Percentiles rank a stretch among this genome's conserved stretches.
phyloP scores from a whole-genome alignment of 257 asterid genomes.

The Misopates orontium region DNA sequence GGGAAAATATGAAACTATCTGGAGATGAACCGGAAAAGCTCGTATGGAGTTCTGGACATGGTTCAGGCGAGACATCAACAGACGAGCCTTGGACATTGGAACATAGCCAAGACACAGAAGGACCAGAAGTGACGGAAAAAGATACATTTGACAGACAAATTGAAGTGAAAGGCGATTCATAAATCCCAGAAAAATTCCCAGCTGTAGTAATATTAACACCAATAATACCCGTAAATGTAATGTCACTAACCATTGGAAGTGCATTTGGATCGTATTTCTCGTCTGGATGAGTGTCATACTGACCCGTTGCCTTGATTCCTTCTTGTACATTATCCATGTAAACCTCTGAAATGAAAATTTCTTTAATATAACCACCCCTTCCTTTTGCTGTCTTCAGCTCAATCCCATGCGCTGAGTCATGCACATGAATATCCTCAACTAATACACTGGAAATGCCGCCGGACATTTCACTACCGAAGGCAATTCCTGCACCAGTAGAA shows the following conservation, averaged over 20 bases:
- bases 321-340: constrained; percentile 53
- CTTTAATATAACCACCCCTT: constrained; percentile 77
- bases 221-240: constrained; percentile 53
- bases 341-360: constrained; percentile 45
- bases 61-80: constrained; percentile 55
- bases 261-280: constrained; percentile 68
- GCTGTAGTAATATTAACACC: constrained; percentile 68
- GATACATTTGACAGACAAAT: constrained; percentile 66
- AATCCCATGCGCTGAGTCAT: constrained; percentile 56
- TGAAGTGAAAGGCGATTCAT: constrained; percentile 81
- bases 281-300: constrained; percentile 74
- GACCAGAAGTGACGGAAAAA: constrained; percentile 38
- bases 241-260: constrained; percentile 57
- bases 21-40: constrained; percentile 32
- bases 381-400: constrained; percentile 75
- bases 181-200: constrained; percentile 67
- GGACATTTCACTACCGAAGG: constrained; percentile 95
- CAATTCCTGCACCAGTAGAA: constrained; percentile 66
- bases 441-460: constrained; percentile 80
- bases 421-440: constrained; percentile 54
- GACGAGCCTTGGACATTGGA: constrained; percentile 57
- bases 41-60: constrained; percentile 60
- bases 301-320: constrained; percentile 81
- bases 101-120: constrained; percentile 60
- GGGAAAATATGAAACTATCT: constrained; percentile 35